Evolutionary conservation across 768 basidiomycete species (phyloP).

Genomic region (Leccinum uliginosum): DNA sequence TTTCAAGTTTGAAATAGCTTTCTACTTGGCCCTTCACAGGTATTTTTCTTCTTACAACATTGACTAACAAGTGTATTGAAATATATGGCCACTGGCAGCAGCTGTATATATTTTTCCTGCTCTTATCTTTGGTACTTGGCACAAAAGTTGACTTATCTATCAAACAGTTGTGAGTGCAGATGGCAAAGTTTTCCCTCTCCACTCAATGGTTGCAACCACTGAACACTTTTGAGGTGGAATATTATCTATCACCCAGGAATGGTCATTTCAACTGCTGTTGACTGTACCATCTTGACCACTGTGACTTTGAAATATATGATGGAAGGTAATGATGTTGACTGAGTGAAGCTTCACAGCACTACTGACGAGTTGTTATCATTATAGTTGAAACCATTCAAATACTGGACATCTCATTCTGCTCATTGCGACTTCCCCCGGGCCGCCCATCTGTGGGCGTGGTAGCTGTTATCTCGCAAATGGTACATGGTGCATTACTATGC

Average conservation of each 20-base stretch:
- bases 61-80: not conserved
- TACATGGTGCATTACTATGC: not conserved
- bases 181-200: not conserved
- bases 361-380: not conserved
- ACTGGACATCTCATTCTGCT: not conserved
- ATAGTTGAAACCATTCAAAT: not conserved
- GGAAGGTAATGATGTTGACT: not conserved
- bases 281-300: not conserved
- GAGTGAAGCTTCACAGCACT: not conserved
- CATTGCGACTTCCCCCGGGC: not conserved
- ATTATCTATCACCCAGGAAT: not conserved
- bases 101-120: not conserved
- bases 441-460: not conserved
- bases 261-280: not conserved
- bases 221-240: not conserved
- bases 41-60: not conserved
- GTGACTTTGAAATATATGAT: not conserved
- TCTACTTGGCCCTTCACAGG: not conserved
- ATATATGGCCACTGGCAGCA: not conserved
- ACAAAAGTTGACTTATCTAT: not conserved
- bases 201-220: too few relatives aligned
- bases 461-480: not conserved
- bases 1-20: not conserved
- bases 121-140: not conserved
- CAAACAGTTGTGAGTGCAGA: not conserved